Evolutionary conservation across 2,329 filamentous ascomycete genomes (phyloP).

Genomic region (Periconia sp.): DNA sequence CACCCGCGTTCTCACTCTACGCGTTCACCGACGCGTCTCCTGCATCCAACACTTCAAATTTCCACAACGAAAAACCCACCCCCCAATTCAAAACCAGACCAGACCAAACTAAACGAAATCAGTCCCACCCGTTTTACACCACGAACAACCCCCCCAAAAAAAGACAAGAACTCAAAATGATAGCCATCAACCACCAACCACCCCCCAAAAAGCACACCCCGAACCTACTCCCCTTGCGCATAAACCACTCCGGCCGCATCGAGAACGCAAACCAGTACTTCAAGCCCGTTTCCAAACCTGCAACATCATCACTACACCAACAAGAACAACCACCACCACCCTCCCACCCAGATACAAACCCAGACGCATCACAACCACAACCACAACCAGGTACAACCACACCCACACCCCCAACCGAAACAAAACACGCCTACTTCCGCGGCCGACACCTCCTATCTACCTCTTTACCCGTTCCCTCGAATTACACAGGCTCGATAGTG

Average conservation of each 20-base stretch:
- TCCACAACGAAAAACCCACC: no score
- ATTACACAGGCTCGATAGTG: slow-evolving; percentile 60
- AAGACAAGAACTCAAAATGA: slow-evolving; percentile 36
- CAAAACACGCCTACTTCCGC: slow-evolving; percentile 48
- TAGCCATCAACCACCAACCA: slow-evolving; percentile 43
- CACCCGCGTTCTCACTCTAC: no score
- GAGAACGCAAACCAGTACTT: slow-evolving; percentile 69
- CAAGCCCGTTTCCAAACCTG: slow-evolving; percentile 53
- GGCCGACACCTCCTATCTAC: slow-evolving; percentile 77
- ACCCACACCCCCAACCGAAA: not conserved
- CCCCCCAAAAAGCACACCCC: slow-evolving; percentile 53
- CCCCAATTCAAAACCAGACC: no score
- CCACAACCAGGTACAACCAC: slow-evolving; percentile 7
- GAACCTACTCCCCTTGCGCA: slow-evolving; percentile 77
- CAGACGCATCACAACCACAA: not conserved
- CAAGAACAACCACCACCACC: slow-evolving; percentile 28
- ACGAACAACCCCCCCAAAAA: no score
- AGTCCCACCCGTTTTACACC: no score
- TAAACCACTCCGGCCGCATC: slow-evolving; percentile 76
- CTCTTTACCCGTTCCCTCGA: slow-evolving; percentile 65
- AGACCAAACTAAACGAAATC: no score
- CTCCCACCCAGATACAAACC: not conserved
- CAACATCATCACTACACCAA: slow-evolving; percentile 24
- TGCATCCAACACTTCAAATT: no score
- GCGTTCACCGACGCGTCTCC: no score